phyloP scores from a whole-genome alignment of 768 basidiomycete genomes.

The Macrolepiota fuliginosa region DNA sequence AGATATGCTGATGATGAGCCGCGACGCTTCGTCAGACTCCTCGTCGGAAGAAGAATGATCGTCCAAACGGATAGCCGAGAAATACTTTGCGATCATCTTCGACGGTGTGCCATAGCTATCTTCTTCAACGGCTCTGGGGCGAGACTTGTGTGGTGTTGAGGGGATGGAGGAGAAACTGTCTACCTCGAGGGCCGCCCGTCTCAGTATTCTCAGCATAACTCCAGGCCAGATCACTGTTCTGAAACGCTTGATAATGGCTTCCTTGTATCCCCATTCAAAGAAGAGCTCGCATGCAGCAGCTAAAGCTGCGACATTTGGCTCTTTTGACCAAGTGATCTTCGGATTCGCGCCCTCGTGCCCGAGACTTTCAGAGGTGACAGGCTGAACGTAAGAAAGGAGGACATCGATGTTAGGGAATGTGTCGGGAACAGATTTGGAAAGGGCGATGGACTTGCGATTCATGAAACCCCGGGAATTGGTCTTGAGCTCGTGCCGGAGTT shows the following conservation, averaged over 20 bases:
- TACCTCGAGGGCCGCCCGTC: slow-evolving; percentile 55
- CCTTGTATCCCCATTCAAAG: slow-evolving; percentile 91
- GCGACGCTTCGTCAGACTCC: slow-evolving; percentile 34
- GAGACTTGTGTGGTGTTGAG: slow-evolving; percentile 37
- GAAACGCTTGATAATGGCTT: slow-evolving; percentile 81
- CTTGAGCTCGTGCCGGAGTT: slow-evolving; percentile 59
- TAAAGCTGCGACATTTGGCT: slow-evolving; percentile 69
- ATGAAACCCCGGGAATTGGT: slow-evolving; percentile 67
- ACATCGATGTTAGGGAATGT: slow-evolving; percentile 74
- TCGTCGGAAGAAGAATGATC: slow-evolving; percentile 28
- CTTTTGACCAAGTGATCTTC: slow-evolving; percentile 45
- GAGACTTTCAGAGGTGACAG: slow-evolving; percentile 68
- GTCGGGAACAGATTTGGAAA: slow-evolving; percentile 62
- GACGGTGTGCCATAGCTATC: slow-evolving; percentile 43
- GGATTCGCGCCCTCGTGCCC: slow-evolving; percentile 36
- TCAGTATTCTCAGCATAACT: slow-evolving; percentile 64
- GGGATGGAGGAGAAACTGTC: slow-evolving; percentile 32
- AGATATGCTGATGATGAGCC: slow-evolving; percentile 65
- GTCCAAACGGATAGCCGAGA: slow-evolving; percentile 41
- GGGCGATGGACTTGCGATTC: slow-evolving; percentile 58
- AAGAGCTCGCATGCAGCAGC: slow-evolving; percentile 81
- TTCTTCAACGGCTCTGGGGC: slow-evolving; percentile 19
- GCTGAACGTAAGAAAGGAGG: slow-evolving; percentile 74
- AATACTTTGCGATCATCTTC: slow-evolving; percentile 55
- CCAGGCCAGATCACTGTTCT: slow-evolving; percentile 81